Evolutionary conservation across 2,329 filamentous ascomycete genomes (phyloP), one percentile per base, ranked within the genome.

Genomic region (Thelonectria olida): DNA sequence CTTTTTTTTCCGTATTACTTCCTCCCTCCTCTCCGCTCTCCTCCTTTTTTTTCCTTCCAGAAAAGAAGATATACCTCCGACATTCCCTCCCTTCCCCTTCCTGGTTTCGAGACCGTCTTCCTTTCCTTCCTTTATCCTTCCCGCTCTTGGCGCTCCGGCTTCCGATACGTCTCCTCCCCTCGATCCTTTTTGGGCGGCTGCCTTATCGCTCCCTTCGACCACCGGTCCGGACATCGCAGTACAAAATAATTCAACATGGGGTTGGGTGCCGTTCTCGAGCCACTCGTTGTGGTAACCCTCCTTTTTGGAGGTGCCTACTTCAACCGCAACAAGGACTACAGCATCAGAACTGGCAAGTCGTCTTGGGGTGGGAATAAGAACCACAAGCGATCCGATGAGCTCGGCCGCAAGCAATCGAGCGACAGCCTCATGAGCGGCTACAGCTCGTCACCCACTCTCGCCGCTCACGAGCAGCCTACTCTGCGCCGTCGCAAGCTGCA

Each of bases 241-340:
- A 47, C 12, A 7, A 27, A 9, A 50, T 50, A 44, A 38, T 57
- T 53, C 49, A 62, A 36, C 19, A 81, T 81, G 79, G 74, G 74
- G 54, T 66, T 80, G 58, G 78, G 79, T 45, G 75, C 78, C 8
- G 74, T 81, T 57, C 69, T 79, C 51, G 79, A 81, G 65, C 79
- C 79, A 20, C 72, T 81, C 42, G 72, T 80, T 28, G 79, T 81
- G 51, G 74, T 81, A 54, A 76, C 76, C 23, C 74, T 81, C 19
- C 74, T 81, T 25, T 80, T 80, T 42, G 79, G 79, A 58, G 79
- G 79, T n/a, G 76, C 78, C 31, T 81, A 73, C 70, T 75, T 81
- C 69, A 81, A 81, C 68, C 76, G 79, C 60, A 79, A 77, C 60
- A 78, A 73, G 47, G 76, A 77, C 62, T 78, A 77, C 66, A 69